phyloP scores from a whole-genome alignment of 2,329 filamentous ascomycete species.

The Diaporthe aspalathi region DNA sequence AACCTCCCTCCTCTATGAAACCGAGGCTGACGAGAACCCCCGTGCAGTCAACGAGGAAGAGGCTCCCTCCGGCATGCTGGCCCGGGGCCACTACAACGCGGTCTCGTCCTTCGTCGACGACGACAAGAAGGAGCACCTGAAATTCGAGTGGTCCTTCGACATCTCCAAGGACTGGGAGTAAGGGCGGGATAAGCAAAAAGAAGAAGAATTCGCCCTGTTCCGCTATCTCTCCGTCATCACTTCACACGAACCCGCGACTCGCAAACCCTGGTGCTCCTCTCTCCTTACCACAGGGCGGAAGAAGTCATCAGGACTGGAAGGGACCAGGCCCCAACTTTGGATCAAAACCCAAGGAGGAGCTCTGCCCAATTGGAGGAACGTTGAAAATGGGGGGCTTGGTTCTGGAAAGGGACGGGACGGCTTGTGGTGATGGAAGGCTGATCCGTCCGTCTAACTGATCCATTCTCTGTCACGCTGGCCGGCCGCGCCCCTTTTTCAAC shows the following conservation, averaged over 20 bases:
- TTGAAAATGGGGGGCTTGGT: neutral
- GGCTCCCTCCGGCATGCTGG: constrained; percentile 90
- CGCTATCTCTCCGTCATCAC: constrained; percentile 1
- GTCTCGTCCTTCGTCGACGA: constrained; percentile 94
- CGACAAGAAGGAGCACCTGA: constrained; percentile 88
- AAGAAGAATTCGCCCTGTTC: neutral
- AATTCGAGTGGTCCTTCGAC: constrained; percentile 96
- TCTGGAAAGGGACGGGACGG: neutral
- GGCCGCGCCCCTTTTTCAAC: neutral
- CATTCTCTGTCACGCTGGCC: neutral
- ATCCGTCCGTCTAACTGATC: neutral
- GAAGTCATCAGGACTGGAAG: neutral
- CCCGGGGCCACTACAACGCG: constrained; percentile 90
- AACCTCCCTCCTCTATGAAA: neutral
- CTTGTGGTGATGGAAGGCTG: neutral
- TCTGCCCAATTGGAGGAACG: neutral
- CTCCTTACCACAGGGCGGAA: neutral
- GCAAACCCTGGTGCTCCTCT: neutral
- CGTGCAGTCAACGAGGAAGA: constrained; percentile 91
- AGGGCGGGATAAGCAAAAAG: constrained; percentile 32
- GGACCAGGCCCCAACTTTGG: neutral
- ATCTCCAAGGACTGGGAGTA: constrained; percentile 94
- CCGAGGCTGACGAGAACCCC: neutral
- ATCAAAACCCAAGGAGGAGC: neutral
- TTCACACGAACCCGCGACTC: neutral